Evolutionary conservation across 2,329 filamentous ascomycete genomes (phyloP), one percentile per base, ranked within the genome.

Genomic region (Ophiostoma quercus): DNA sequence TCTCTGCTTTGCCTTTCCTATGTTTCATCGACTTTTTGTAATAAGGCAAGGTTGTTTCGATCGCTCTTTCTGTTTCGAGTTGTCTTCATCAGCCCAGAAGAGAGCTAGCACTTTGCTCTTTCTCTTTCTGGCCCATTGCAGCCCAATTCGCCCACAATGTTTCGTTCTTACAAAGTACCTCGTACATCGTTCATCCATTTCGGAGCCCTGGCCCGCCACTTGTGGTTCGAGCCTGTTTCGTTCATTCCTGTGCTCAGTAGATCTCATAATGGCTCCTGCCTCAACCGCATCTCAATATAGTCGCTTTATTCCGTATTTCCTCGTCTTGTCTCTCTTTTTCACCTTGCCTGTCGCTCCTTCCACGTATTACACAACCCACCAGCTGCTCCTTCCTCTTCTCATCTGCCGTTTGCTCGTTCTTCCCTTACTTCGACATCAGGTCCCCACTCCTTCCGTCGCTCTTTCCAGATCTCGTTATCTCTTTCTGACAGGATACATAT

Each of bases 391-490:
- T 65, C 22, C 43, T 47, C 16, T 47, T 47, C 43, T 47, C 43
- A 47, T 47, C 43, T 19, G 43, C 19, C 43, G 43, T 47, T 47
- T 5, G 11, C 25, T 60, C 54, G 5, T 29, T 25, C 22, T 25
- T 60, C 25, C 9, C 54, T 60, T 32, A 29, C 25, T 62, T 32
- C 57, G 5, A 32, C 25, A 19, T 29, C 25, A 1, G 25, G 8
- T 68, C 47, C 22, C 67, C 66, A 39, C 66, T 57, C 43, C 66
- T 67, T 43, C 66, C 14, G 29, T 51, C 41, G 57, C 57, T 62
- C 22, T 62, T 57, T 67, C 41, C 29, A 63, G 60, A 63, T 37
- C 60, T 11, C 57, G 57, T 62, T 62, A 32, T 62, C 57, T 32
- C 57, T 29, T 62, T 62, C 57, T 34, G 25, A 32, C 51, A 25